Evolutionary conservation across 2,329 filamentous ascomycete genomes (phyloP).

Genomic region (Paracorniculantispora psalliotae): DNA sequence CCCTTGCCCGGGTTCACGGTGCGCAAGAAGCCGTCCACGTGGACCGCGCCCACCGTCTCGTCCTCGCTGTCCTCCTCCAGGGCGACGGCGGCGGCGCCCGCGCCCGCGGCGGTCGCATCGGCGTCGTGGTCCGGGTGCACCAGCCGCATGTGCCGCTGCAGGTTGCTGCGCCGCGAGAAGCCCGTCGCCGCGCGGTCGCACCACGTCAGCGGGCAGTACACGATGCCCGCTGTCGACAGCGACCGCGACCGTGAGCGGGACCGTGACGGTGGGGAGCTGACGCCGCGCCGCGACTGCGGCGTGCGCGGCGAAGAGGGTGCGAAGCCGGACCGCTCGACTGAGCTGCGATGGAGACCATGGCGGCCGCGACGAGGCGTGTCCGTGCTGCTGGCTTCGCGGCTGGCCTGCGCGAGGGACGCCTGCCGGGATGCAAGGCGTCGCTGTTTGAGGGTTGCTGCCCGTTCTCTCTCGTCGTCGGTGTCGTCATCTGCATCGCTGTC

Average conservation of each 20-base stretch:
- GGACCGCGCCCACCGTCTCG: slow-evolving; percentile 58
- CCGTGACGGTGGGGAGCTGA: slow-evolving; percentile 16
- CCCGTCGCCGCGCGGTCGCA: slow-evolving; percentile 34
- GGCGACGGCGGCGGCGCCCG: neutral
- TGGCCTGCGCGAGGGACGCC: slow-evolving; percentile 24
- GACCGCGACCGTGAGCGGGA: slow-evolving; percentile 26
- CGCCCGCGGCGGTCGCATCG: slow-evolving; percentile 14
- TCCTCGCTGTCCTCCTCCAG: slow-evolving; percentile 36
- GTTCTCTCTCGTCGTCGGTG: slow-evolving; percentile 21
- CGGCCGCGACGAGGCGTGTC: neutral
- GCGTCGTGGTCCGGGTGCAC: slow-evolving; percentile 34
- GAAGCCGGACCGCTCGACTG: no score
- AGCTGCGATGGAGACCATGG: slow-evolving; percentile 15
- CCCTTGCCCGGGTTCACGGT: slow-evolving; percentile 46
- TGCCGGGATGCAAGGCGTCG: slow-evolving; percentile 28
- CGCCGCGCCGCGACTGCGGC: slow-evolving; percentile 17
- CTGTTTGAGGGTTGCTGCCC: slow-evolving; percentile 21
- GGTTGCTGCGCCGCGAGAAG: slow-evolving; percentile 32
- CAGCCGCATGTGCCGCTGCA: slow-evolving; percentile 33
- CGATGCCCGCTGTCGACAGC: slow-evolving; percentile 27
- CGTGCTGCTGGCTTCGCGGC: slow-evolving; percentile 14
- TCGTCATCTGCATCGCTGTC: slow-evolving; percentile 23
- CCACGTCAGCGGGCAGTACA: slow-evolving; percentile 33
- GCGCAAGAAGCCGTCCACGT: slow-evolving; percentile 63
- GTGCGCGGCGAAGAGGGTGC: slow-evolving; percentile 17